Evolutionary conservation across 495 filamentous ascomycete species (phyloP).

Genomic region (Tuber microsphaerosporum): DNA sequence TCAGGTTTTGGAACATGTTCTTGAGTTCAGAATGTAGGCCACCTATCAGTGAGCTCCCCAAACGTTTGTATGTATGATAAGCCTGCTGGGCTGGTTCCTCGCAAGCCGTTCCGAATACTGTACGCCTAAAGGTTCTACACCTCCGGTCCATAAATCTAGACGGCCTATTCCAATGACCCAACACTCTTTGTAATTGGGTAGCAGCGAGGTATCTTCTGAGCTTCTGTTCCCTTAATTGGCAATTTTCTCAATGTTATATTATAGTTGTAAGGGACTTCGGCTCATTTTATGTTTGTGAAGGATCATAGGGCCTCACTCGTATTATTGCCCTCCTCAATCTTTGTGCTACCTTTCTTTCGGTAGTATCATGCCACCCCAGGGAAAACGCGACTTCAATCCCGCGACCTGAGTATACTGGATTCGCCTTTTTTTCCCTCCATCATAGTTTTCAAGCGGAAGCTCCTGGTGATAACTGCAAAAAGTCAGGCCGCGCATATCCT

Average conservation of each 20-base stretch:
- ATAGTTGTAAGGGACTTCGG: neutral
- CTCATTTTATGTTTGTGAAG: neutral
- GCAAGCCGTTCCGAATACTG: too few relatives aligned
- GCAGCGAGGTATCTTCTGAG: too few relatives aligned
- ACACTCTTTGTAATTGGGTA: too few relatives aligned
- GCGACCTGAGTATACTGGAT: neutral
- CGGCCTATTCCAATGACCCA: too few relatives aligned
- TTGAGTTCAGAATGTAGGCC: neutral
- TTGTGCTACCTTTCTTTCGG: neutral
- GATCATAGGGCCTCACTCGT: neutral
- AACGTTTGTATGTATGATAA: neutral
- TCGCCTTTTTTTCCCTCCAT: neutral
- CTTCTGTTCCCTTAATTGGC: too few relatives aligned
- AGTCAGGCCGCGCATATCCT: neutral
- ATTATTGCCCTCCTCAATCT: neutral
- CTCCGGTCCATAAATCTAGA: neutral
- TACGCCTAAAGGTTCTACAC: neutral
- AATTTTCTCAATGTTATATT: neutral
- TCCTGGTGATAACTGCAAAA: neutral
- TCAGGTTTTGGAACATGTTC: neutral
- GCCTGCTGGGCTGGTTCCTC: neutral
- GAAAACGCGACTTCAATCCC: neutral
- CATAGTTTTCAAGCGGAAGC: neutral
- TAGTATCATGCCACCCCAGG: neutral
- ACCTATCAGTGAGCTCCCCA: neutral